Evolutionary conservation across 2,329 filamentous ascomycete species (phyloP), one percentile per base, ranked within the genome.

Genomic region (Trichoderma lentiforme): DNA sequence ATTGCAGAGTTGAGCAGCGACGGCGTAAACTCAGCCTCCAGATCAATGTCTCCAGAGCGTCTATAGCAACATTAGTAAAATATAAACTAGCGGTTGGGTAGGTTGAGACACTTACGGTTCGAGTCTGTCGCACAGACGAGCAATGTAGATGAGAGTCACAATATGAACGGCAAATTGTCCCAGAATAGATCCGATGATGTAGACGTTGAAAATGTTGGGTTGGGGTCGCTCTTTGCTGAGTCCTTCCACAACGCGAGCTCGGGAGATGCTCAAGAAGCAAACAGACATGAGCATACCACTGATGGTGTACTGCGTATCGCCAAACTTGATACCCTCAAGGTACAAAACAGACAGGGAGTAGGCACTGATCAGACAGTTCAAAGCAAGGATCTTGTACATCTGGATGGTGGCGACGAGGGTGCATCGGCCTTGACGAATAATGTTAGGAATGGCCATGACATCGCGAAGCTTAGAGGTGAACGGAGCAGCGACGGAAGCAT

Each of bases 221-320:
- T 99, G 96, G 0, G 96, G 96, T 51, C 96, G 92, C 83, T 99
- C 96, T 84, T 98, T 98, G 74, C 95, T 98, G 28, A 99, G 86
- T 43, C 93, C 92, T 84, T 99, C 96, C 67, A 99, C 96, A 34
- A 96, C 93, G 85, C 94, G 96, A 51, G 96, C 96, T 73, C 96
- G 92, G n/a, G 96, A 98, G 78, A 99, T 98, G 73, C 95, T 98
- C 78, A 99, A 85, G 88, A 99, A 99, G 84, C 96, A 99, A 65
- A 99, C 96, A 78, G 95, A 98, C 96, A 99, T 98, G 81, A 99
- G 91, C 93, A 99, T 98, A 77, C 96, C 96, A 77, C 94, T 98
- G 78, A 99, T 98, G 18, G 96, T 99, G 76, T 98, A 96, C 83
- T 99, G 96, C 4, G 95, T 94, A 80, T 99, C 96, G 71, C 96